Base-by-base conservation (phyloP, 331 rosid genomes). In the Malus hybrid region DNA sequence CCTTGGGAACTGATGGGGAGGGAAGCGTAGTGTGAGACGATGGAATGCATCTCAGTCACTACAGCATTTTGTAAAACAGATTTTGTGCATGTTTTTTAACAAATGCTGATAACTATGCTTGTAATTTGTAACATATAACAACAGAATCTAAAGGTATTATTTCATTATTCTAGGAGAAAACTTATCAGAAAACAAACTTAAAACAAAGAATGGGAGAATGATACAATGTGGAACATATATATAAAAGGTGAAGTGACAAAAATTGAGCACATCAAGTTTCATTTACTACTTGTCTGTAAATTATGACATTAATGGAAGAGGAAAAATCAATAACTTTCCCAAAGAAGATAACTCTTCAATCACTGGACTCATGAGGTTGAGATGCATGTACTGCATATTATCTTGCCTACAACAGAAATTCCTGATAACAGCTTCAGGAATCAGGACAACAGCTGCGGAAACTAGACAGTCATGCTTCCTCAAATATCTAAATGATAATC, bases 101-200 rank as follows among this genome's bases (percentile, higher is more conserved):
- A 71, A 22, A 72, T 58, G 11, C 6, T 63, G 19, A 70, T 55
- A 73, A 29, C 61, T 60, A 77, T 68, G 78, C 80, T 73, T 69
- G 70, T 70, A 44, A 76, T 72, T 72, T 82, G 81, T 75, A 34
- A 73, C 10, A 46, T 6, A 33, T 48, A 8, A 58, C 76, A 58
- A 10, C 67, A 67, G 66, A 82, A 72, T 52, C 34, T 53, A 55
- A 60, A 72, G 71, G 82, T 72, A 76, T 62, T 56, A 42, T 70
- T 66, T 57, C 72, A 26, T 60, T 36, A 66, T 68, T 79, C 26
- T 28, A 62, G 57, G 20, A 76, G 56, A 77, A 64, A 19, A 68
- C 71, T 79, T 62, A 26, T 63, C 42, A 75, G 83, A 42, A 72
- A 32, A 24, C n/a, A 53, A 16, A 53, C 19, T 2, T 14, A 53